Base-by-base conservation (phyloP, 306 rosid genomes). In the Purshia tridentata region DNA sequence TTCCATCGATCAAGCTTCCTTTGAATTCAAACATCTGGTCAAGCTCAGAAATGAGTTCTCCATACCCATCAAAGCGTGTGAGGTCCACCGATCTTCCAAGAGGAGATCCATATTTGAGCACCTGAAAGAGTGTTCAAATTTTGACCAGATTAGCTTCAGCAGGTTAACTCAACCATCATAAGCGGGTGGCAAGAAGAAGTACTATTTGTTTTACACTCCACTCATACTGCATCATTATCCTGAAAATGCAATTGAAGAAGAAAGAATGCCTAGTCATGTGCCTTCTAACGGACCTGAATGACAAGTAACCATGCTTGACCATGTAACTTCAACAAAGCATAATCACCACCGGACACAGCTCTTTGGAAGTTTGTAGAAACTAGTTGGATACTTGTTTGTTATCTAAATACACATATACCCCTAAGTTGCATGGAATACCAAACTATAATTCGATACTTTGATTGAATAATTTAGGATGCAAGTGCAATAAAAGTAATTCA, bases 41-140 rank as follows among this genome's bases (percentile, higher is more conserved):
- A 3, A 90, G 86, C 80, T 87, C 78, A 11, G 84, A 55, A 41
- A 82, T 58, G 49, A 90, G 96, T 23, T 80, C 87, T 3, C 51
- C 74, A 52, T 84, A 87, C 22, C 88, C 90, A 53, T 57, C 51
- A 51, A 90, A 76, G 61, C 76, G 81, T 0, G 76, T 1, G 48
- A 90, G 86, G 77, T 87, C 85, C 69, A 87, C 67, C 10, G 92
- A 85, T 80, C 89, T 85, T 64, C 96, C 96, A 52, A 85, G 92
- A 55, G 81, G 83, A 41, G 76, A 67, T 83, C 92, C 90, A 41
- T 75, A 53, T 83, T 85, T 89, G 73, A 78, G 86, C 65, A 89
- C 96, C 92, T 89, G 86, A 65, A 80, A 85, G 64, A 49, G 37
- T 78, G 40, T 41, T 2, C 16, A 54, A 10, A 40, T 39, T 20